A percentile compares a stretch with the other conserved stretches of the same genome.
These are phyloP conservation scores for Grosmannia huntii DNA, from an alignment of 2,329 filamentous ascomycete genomes.

Conservation along the genomic window DNA sequence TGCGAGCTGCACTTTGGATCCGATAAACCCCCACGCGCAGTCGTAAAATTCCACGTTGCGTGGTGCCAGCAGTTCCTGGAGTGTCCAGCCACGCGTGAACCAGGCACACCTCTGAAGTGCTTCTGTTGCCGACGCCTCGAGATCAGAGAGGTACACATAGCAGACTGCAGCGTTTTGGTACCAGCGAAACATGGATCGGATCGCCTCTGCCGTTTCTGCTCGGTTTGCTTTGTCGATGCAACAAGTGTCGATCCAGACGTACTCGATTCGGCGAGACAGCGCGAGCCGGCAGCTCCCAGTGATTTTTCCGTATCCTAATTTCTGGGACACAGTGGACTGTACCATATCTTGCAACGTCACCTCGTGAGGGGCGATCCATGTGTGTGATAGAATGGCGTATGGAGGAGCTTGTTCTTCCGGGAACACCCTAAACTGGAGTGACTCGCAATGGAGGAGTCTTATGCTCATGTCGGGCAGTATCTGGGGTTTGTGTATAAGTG, in stretches of 20 bases:
- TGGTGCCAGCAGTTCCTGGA: conserved; percentile 13
- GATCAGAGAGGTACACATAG: not conserved
- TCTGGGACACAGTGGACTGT: not conserved
- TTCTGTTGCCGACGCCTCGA: not conserved
- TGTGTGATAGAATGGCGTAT: not conserved
- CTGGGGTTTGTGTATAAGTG: not conserved
- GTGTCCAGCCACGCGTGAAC: conserved; percentile 13
- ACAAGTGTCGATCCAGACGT: conserved; percentile 12
- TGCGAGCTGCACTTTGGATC: conserved; percentile 3
- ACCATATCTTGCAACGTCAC: not conserved
- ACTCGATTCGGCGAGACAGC: not conserved
- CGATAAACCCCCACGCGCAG: conserved; percentile 5
- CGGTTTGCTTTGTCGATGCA: conserved; percentile 13
- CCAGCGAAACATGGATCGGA: not conserved
- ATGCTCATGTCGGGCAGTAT: conserved; percentile 2
- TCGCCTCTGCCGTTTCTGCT: conserved; percentile 11
- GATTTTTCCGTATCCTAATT: not conserved
- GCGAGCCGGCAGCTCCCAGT: conserved; percentile 5
- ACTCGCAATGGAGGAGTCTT: conserved; percentile 10
- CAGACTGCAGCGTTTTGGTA: not conserved
- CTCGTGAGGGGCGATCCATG: not conserved
- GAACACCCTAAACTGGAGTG: conserved; percentile 9
- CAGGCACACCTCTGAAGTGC: conserved; percentile 3
- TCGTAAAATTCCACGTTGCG: conserved; percentile 8
- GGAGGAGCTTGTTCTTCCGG: not conserved